A percentile compares a stretch with the other conserved stretches of the same genome.
These are phyloP conservation scores for Lachnellula subtilissima DNA, from an alignment of 2,329 filamentous ascomycete species.

Conservation along the genomic window DNA sequence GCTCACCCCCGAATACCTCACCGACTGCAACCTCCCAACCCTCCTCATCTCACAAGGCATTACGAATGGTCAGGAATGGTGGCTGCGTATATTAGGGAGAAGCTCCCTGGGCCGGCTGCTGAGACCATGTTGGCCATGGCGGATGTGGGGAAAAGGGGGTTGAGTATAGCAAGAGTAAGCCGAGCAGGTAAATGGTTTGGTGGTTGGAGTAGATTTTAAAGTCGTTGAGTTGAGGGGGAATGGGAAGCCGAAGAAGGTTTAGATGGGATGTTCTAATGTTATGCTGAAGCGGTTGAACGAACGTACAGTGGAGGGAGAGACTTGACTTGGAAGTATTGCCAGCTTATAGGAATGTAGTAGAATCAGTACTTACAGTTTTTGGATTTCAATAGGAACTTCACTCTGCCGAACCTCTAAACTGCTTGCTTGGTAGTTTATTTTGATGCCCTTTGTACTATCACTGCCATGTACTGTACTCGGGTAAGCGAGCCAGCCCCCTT, in stretches of 20 bases:
- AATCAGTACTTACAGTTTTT: too few relatives aligned
- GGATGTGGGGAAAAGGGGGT: constrained; percentile 46
- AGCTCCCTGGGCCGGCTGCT: constrained; percentile 39
- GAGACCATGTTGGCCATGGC: constrained; percentile 42
- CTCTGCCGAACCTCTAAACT: too few relatives aligned
- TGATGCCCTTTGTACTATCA: too few relatives aligned
- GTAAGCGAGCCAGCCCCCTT: too few relatives aligned
- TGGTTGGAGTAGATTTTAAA: constrained; percentile 37
- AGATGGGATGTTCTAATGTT: background rate
- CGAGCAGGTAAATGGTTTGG: constrained; percentile 28
- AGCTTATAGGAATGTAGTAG: too few relatives aligned
- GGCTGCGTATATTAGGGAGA: constrained; percentile 44
- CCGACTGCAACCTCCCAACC: constrained; percentile 33
- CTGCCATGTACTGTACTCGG: too few relatives aligned
- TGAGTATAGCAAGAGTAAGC: constrained; percentile 38
- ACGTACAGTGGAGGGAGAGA: too few relatives aligned
- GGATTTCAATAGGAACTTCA: too few relatives aligned
- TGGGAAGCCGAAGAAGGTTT: constrained; percentile 13
- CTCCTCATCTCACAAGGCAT: constrained; percentile 40
- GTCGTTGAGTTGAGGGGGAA: constrained; percentile 31
- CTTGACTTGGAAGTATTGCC: too few relatives aligned
- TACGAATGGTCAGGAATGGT: constrained; percentile 54
- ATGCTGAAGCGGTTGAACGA: too few relatives aligned
- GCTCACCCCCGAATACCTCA: constrained; percentile 43
- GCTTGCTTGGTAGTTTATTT: too few relatives aligned